These are phyloP conservation scores for Hypsizygus ulmarius DNA, from an alignment of 1,284 basidiomycete species.

Conservation along the genomic window DNA sequence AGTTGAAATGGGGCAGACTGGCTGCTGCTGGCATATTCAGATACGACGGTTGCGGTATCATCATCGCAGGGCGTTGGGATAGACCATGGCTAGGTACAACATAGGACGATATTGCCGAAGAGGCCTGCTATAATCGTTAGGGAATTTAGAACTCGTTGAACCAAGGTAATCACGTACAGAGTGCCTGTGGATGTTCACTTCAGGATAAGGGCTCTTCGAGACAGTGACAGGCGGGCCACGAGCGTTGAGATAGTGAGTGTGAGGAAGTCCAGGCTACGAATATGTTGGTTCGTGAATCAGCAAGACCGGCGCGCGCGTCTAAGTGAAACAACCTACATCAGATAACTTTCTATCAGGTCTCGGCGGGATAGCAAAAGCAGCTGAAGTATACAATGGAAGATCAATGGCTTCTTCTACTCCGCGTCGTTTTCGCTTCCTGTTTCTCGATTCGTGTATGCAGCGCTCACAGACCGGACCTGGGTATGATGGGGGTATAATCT, in stretches of 20 bases:
- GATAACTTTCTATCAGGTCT: neutral
- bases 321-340: neutral
- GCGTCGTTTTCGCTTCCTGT: neutral
- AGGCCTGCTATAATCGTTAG: neutral
- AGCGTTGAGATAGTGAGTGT: neutral
- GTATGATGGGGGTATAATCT: neutral
- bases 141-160: neutral
- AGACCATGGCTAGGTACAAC: neutral
- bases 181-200: neutral
- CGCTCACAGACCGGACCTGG: constrained; percentile 1
- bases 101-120: neutral
- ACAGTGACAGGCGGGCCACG: too few species aligned
- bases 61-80: neutral
- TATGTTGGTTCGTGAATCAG: neutral
- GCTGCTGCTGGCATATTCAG: neutral
- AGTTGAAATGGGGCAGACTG: constrained; percentile 17
- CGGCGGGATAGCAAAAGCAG: neutral
- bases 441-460: constrained; percentile 1
- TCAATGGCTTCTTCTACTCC: neutral
- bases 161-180: neutral
- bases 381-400: neutral
- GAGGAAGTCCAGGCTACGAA: too few species aligned
- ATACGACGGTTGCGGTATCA: constrained; percentile 2
- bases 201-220: neutral
- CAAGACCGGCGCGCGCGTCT: neutral